phyloP scores from a whole-genome alignment of 345 rosid genomes.

The Euphorbia tirucalli region DNA sequence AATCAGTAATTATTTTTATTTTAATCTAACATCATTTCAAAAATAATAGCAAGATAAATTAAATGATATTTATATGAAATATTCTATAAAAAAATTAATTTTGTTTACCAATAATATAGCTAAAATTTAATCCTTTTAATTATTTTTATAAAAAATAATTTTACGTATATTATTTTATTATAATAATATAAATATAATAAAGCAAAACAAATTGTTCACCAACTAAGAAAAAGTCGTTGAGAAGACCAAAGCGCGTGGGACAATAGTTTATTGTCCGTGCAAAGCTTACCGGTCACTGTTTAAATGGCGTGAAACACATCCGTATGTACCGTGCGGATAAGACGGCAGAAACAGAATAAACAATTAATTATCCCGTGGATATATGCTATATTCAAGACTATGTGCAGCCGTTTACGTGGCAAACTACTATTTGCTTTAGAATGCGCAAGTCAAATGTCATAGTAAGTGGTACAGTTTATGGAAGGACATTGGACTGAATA shows the following conservation, averaged over 20 bases:
- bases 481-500: background rate
- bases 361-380: background rate
- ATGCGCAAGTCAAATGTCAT: background rate
- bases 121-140: no score
- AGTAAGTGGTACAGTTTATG: no score
- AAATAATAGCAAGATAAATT: no score
- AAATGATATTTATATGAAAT: no score
- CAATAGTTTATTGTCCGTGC: background rate
- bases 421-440: background rate
- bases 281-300: slow-evolving; percentile 44
- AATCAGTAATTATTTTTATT: no score
- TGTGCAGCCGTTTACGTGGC: background rate
- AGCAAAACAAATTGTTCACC: background rate
- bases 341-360: slow-evolving; percentile 26
- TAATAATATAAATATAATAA: no score
- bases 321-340: slow-evolving; percentile 57
- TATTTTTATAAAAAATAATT: no score
- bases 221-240: background rate
- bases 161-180: no score
- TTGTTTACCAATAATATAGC: no score
- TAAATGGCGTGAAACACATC: slow-evolving; percentile 17
- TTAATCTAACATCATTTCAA: no score
- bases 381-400: slow-evolving; percentile 5
- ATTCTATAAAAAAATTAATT: no score
- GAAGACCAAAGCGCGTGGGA: slow-evolving; percentile 44